A percentile compares a stretch with the other conserved stretches of the same genome.
Evolutionary conservation across 2,329 filamentous ascomycete genomes (phyloP).

Genomic region (Tolypocladium endophyticum): DNA sequence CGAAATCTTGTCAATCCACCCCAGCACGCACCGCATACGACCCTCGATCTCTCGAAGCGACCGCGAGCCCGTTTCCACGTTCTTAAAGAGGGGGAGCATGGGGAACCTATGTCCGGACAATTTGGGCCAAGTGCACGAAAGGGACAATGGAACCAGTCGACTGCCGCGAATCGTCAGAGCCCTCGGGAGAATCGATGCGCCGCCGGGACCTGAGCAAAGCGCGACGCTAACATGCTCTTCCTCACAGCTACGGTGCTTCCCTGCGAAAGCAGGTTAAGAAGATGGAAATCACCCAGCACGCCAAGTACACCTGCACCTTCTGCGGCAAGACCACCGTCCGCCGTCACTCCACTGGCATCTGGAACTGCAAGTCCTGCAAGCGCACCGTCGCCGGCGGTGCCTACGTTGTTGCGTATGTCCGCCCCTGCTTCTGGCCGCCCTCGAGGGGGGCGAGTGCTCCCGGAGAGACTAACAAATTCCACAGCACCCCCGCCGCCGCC

Average conservation of each 20-base stretch:
- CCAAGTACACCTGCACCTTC: constrained; percentile 95
- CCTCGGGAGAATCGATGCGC: not conserved
- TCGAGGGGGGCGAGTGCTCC: not conserved
- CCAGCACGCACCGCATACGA: constrained; percentile 1
- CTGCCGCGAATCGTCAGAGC: not conserved
- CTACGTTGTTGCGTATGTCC: constrained; percentile 89
- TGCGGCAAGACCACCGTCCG: constrained; percentile 94
- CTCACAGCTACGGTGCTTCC: constrained; percentile 84
- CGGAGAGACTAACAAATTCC: not conserved
- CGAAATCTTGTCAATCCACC: not conserved
- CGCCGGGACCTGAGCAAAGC: not conserved
- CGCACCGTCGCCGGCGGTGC: constrained; percentile 70
- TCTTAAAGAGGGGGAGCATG: not conserved
- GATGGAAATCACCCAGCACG: constrained; percentile 99
- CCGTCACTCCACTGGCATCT: constrained; percentile 87
- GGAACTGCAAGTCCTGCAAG: constrained; percentile 91
- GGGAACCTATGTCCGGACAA: not conserved
- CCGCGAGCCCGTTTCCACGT: not conserved
- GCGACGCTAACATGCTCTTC: not conserved
- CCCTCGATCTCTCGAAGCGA: not conserved
- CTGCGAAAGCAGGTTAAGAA: constrained; percentile 96
- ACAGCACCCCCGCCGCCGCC: constrained; percentile 81
- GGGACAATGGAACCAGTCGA: not conserved
- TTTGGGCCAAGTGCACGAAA: not conserved
- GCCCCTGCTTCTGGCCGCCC: not conserved